phyloP scores from a whole-genome alignment of 2,329 filamentous ascomycete species.

The Trichoderma guizhouense region DNA sequence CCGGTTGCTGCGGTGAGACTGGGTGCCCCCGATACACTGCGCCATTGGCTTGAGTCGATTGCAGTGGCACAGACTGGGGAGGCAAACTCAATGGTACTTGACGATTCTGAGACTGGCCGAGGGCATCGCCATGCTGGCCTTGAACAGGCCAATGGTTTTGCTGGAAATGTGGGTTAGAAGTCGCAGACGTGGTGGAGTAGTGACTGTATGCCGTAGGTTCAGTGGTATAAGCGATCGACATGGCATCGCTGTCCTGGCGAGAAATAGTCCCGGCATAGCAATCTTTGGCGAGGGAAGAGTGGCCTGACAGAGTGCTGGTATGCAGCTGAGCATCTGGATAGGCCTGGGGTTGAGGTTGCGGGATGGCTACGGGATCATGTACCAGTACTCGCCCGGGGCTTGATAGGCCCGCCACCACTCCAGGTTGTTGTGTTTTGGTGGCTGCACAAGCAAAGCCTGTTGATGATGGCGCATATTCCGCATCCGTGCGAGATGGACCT shows the following conservation, averaged over 20 bases:
- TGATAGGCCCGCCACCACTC: neutral
- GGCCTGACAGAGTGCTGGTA: slow-evolving; percentile 1
- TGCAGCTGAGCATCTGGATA: slow-evolving; percentile 15
- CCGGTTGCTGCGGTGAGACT: neutral
- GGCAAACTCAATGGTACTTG: neutral
- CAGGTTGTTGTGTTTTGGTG: neutral
- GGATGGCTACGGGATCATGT: neutral
- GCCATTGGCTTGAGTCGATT: neutral
- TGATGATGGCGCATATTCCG: neutral
- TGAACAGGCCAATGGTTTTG: neutral
- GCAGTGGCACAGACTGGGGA: slow-evolving; percentile 2
- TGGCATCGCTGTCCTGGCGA: slow-evolving; percentile 3
- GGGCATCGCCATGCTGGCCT: neutral
- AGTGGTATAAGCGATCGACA: slow-evolving; percentile 15
- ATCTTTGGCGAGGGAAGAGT: neutral
- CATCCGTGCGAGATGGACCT: neutral
- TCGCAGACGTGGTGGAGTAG: neutral
- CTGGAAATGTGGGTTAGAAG: slow-evolving; percentile 11
- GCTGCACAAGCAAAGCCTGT: neutral
- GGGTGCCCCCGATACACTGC: neutral
- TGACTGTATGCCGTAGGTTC: neutral
- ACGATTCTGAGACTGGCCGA: neutral
- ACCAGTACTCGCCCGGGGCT: neutral
- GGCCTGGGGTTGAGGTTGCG: slow-evolving; percentile 8
- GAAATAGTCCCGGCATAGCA: neutral